Base-by-base conservation (phyloP, 345 rosid species). In the Populus pruinosa region DNA sequence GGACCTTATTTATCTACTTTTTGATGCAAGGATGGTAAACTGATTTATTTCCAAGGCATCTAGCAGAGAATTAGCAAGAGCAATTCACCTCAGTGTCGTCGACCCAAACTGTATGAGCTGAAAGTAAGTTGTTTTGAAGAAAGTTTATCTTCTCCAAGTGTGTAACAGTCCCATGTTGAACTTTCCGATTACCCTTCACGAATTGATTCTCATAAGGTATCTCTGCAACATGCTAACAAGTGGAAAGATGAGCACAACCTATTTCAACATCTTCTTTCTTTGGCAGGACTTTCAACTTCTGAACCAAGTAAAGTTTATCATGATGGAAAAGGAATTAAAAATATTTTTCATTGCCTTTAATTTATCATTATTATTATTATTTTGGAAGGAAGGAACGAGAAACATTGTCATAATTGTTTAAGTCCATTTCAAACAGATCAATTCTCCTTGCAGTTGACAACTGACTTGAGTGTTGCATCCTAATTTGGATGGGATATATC, bases 71-170 rank as follows among this genome's bases (percentile, higher is more conserved):
- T 25, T 41, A 50, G 67, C 39, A 78, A 61, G 33, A 62, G 80
- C 53, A 33, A 69, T 70, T 73, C 55, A 91, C 93, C 95, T 91
- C 95, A 16, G 82, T 25, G 39, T 79, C 62, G 70, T 91, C 84
- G 61, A 88, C 86, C 88, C 89, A 86, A 73, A 88, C 93, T 31
- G 93, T 73, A 79, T 89, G 91, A 70, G 92, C 94, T 56, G 91
- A 84, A 50, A 90, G 87, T 72, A 89, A 83, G 80, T 89, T 90
- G 41, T 83, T 78, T 36, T 67, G 85, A 76, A 90, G 79, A 75
- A 90, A 86, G 8, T 83, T 80, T 64, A 90, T 84, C 86, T 87
- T 87, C 78, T 87, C 84, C 86, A 89, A 83, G 84, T 80, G 86
- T 66, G 92, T 84, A 39, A 90, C 94, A 47, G 92, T 90, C 72